Conservation (phyloP, 257 asterid genomes). For the Striga asiatica region DNA sequence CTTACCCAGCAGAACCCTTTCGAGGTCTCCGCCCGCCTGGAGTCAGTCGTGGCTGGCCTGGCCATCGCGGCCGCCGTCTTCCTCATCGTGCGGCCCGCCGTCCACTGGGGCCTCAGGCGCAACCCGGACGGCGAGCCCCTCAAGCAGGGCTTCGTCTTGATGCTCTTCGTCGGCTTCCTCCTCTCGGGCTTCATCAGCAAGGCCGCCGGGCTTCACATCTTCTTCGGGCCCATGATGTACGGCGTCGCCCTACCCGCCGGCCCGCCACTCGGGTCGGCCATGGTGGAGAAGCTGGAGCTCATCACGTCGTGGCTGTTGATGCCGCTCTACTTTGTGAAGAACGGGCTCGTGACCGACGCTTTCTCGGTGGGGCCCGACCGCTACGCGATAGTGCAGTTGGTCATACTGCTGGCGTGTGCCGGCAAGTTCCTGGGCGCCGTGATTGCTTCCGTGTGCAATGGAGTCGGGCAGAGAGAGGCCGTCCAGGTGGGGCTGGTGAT, state of each 20-base stretch:
- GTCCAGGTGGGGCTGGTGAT: conserved; percentile 22
- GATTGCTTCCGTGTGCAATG: conserved; percentile 12
- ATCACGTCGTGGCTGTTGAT: conserved; percentile 26
- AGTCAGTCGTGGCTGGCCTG: not conserved
- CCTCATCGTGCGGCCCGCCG: conserved; percentile 21
- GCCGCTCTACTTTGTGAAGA: conserved; percentile 36
- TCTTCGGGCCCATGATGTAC: conserved; percentile 23
- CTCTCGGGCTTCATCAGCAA: conserved; percentile 21
- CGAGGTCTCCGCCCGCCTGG: not conserved
- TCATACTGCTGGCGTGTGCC: conserved; percentile 21
- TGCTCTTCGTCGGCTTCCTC: conserved; percentile 20
- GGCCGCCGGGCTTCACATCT: conserved; percentile 17
- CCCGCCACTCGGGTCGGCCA: conserved; percentile 41
- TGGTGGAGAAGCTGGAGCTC: conserved; percentile 30
- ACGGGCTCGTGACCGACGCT: conserved; percentile 26
- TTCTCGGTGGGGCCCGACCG: conserved; percentile 11
- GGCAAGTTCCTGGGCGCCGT: conserved; percentile 38
- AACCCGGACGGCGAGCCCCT: conserved; percentile 21
- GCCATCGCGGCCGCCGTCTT: conserved; percentile 4
- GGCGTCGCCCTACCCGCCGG: conserved; percentile 36
- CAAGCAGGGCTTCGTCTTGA: conserved; percentile 17
- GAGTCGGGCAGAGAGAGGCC: conserved; percentile 24
- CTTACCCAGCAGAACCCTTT: not conserved
- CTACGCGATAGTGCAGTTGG: conserved; percentile 15
- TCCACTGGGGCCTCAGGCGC: conserved; percentile 13